Percentiles rank a stretch among this genome's conserved stretches.
Conservation (phyloP, 768 basidiomycete species). For the Hypholoma sublateritium region DNA sequence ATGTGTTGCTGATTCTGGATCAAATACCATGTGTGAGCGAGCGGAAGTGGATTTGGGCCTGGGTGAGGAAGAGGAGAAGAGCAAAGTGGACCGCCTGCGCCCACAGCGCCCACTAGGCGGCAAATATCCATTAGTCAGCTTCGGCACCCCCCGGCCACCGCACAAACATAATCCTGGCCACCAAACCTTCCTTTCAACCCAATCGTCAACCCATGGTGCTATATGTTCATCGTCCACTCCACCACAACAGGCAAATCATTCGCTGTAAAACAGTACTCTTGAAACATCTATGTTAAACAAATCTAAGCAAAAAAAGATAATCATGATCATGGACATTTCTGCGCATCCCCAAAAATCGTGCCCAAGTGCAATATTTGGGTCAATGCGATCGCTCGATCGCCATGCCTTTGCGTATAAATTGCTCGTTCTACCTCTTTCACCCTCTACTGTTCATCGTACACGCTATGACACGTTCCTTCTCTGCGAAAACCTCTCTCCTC, state of each 20-base stretch:
- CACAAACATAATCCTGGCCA: not conserved
- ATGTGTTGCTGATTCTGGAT: slow-evolving; percentile 58
- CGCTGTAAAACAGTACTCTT: too few relatives aligned
- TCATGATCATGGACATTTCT: too few relatives aligned
- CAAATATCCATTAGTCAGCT: slow-evolving; percentile 19
- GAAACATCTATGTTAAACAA: too few relatives aligned
- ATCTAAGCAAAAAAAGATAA: too few relatives aligned
- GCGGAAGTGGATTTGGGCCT: not conserved
- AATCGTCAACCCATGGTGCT: not conserved
- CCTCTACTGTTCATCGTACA: not conserved
- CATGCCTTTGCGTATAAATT: not conserved
- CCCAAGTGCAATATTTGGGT: not conserved
- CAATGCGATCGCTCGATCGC: not conserved
- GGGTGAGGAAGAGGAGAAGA: slow-evolving; percentile 3
- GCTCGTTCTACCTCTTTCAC: too few relatives aligned
- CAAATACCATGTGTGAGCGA: slow-evolving; percentile 58
- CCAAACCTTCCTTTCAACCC: not conserved
- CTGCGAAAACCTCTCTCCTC: not conserved
- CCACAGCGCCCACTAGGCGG: not conserved
- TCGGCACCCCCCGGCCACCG: slow-evolving; percentile 5
- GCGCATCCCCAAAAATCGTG: too few relatives aligned
- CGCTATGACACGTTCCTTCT: not conserved
- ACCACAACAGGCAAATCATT: too few relatives aligned
- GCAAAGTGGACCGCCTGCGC: not conserved
- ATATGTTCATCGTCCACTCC: too few relatives aligned